Conservation (phyloP, 768 basidiomycete species). For the Suillus alpinus region DNA sequence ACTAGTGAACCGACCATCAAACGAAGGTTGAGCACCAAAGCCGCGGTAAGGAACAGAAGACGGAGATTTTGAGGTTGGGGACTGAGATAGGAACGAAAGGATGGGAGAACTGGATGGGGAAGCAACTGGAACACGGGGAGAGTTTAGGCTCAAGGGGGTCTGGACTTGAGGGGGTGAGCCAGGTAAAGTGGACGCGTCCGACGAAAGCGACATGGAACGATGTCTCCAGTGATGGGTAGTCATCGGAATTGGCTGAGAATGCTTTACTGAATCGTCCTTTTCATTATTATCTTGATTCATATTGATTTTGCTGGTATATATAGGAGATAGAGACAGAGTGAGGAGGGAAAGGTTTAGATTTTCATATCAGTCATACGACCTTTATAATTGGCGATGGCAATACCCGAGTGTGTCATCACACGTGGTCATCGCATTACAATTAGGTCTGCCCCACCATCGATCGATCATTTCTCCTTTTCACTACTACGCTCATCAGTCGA, state of each 20-base stretch:
- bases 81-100: conserved; percentile 62
- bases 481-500: no score
- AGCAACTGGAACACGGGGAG: conserved; percentile 43
- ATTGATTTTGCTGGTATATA: conserved; percentile 3
- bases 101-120: conserved; percentile 70
- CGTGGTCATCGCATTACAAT: conserved; percentile 7
- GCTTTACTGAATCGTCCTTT: conserved; percentile 37
- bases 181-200: conserved; percentile 52
- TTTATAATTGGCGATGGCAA: conserved; percentile 16
- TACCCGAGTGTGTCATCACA: conserved; percentile 10
- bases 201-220: conserved; percentile 65
- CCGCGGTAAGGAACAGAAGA: conserved; percentile 61
- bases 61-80: conserved; percentile 48
- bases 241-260: conserved; percentile 68
- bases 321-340: conserved; percentile 1
- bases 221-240: conserved; percentile 40
- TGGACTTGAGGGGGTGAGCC: conserved; percentile 50
- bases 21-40: conserved; percentile 49
- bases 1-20: conserved; percentile 51
- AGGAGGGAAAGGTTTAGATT: background rate
- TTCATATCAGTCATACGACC: conserved; percentile 7
- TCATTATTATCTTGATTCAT: conserved; percentile 17
- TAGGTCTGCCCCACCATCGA: background rate
- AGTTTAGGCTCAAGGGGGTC: conserved; percentile 44
- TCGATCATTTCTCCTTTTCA: background rate